Conservation (phyloP, 495 filamentous ascomycete genomes). For the Penicillium ochrochloron region DNA sequence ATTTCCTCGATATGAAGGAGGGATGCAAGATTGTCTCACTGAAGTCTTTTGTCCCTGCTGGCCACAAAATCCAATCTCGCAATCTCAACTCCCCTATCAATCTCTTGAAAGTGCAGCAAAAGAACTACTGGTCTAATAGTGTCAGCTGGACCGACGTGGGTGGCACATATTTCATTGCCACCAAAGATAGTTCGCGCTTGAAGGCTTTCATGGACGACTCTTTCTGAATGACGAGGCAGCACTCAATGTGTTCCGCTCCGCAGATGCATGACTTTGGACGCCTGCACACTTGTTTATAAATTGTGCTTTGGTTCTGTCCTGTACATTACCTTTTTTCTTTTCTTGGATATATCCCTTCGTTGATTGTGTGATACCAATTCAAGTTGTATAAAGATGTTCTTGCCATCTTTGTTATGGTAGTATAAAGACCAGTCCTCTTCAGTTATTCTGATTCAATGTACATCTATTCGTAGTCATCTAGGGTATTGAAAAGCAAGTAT, state of each 20-base stretch:
- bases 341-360: constrained; percentile 27
- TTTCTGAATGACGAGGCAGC: constrained; percentile 24
- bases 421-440: background rate
- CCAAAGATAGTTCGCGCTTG: constrained; percentile 68
- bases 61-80: constrained; percentile 68
- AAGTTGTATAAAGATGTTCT: constrained; percentile 19
- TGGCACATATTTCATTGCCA: constrained; percentile 86
- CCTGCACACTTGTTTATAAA: constrained; percentile 11
- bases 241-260: background rate
- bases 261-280: constrained; percentile 7
- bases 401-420: background rate
- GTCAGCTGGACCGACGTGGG: constrained; percentile 91
- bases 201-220: constrained; percentile 51
- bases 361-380: constrained; percentile 31
- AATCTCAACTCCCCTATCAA: constrained; percentile 79
- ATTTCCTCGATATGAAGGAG: constrained; percentile 93
- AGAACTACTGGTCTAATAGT: constrained; percentile 76
- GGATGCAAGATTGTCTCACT: constrained; percentile 86
- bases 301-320: constrained; percentile 17
- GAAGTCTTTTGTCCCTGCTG: constrained; percentile 76
- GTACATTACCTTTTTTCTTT: constrained; percentile 27
- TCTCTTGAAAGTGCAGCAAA: constrained; percentile 72
- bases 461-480: constrained; percentile 3
- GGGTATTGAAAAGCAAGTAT: constrained; percentile 3
- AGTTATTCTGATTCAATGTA: background rate